Conservation (phyloP, 805 yeast species). For the Spathaspora girioi region DNA sequence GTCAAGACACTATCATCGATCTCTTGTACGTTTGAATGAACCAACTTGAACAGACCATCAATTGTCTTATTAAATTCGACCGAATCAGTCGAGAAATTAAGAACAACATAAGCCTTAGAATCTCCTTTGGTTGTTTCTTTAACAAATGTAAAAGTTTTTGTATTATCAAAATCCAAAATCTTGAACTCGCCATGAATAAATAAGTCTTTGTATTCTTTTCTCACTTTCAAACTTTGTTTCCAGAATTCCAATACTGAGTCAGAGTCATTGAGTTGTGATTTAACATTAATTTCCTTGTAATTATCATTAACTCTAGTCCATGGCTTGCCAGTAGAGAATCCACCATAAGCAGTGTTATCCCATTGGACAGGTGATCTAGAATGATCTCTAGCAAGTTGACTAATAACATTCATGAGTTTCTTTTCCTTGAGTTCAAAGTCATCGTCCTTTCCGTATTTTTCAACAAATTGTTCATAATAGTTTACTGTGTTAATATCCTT, state of each 20-base stretch:
- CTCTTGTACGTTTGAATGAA: constrained; percentile 25
- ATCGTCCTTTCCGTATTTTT: constrained; percentile 23
- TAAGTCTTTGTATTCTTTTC: constrained; percentile 43
- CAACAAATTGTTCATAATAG: constrained; percentile 32
- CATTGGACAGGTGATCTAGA: constrained; percentile 58
- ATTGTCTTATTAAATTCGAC: constrained; percentile 26
- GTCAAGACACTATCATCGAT: constrained; percentile 23
- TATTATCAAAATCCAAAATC: constrained; percentile 41
- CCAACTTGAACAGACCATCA: constrained; percentile 26
- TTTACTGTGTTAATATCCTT: constrained; percentile 47
- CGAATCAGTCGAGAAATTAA: constrained; percentile 39
- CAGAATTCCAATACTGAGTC: constrained; percentile 45
- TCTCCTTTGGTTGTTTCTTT: constrained; percentile 11
- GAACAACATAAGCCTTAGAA: constrained; percentile 36
- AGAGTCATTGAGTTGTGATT: constrained; percentile 42
- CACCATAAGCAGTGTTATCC: constrained; percentile 42
- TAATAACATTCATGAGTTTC: constrained; percentile 28
- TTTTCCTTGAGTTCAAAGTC: constrained; percentile 16
- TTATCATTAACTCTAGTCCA: constrained; percentile 54
- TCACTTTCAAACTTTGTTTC: constrained; percentile 37
- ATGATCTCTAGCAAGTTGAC: constrained; percentile 46
- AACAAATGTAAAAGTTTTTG: constrained; percentile 37
- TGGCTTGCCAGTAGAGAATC: constrained; percentile 47
- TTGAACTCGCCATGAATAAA: constrained; percentile 44
- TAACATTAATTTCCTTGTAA: constrained; percentile 48